Evolutionary conservation across 1,284 basidiomycete species (phyloP).

Genomic region (Cryptococcus sp.): DNA sequence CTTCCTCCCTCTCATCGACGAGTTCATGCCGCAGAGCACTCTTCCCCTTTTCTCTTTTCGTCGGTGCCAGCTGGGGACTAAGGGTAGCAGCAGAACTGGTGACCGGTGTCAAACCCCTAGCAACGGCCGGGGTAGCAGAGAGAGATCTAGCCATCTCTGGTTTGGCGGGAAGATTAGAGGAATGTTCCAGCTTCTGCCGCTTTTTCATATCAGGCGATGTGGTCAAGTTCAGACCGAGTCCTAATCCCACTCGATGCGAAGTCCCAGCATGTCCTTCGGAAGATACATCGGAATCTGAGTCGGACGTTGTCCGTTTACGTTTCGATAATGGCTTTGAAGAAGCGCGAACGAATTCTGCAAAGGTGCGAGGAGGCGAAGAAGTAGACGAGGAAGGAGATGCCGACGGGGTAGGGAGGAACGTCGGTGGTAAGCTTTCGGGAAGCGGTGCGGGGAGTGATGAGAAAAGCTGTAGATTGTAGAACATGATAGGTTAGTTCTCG

Average conservation of each 20-base stretch:
- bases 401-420: conserved; percentile 31
- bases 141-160: conserved; percentile 9
- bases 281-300: conserved; percentile 10
- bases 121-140: not conserved
- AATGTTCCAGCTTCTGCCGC: conserved; percentile 4
- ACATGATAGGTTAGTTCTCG: not conserved
- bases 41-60: not conserved
- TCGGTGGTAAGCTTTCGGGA: conserved; percentile 31
- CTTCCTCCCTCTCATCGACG: conserved; percentile 7
- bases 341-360: conserved; percentile 18
- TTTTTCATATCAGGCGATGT: conserved; percentile 9
- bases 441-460: conserved; percentile 40
- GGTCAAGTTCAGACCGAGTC: conserved; percentile 30
- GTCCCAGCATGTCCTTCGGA: conserved; percentile 4
- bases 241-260: conserved; percentile 4
- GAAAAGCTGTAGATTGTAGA: conserved; percentile 28
- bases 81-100: not conserved
- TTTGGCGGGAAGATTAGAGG: conserved; percentile 1
- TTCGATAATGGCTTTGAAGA: conserved; percentile 1
- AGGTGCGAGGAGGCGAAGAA: conserved; percentile 20
- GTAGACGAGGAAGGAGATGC: conserved; percentile 18
- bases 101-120: conserved; percentile 11
- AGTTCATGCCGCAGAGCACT: conserved; percentile 8
- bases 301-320: conserved; percentile 13
- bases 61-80: conserved; percentile 1